Conservation (phyloP, 495 filamentous ascomycete species). For the Tuber microsphaerosporum region DNA sequence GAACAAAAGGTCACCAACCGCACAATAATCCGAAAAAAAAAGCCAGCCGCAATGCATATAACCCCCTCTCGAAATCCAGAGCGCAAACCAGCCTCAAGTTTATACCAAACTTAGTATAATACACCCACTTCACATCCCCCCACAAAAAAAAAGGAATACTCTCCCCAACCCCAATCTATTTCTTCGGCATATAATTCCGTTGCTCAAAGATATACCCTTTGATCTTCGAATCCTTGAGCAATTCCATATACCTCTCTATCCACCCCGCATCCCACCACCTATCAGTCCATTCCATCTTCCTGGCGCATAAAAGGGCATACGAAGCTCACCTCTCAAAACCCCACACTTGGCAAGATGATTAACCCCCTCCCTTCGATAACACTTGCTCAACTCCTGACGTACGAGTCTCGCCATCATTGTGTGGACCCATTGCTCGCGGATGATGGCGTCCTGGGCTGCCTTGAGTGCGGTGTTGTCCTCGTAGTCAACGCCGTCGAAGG, state of each 20-base stretch:
- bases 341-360: conserved; percentile 98
- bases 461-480: conserved; percentile 83
- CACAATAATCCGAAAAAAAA: not conserved
- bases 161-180: conserved; percentile 14
- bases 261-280: not conserved
- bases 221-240: conserved; percentile 75
- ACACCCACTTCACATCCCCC: not conserved
- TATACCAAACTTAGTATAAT: conserved; percentile 1
- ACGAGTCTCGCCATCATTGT: conserved; percentile 95
- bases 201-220: conserved; percentile 86
- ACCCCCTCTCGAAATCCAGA: not conserved
- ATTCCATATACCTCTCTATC: conserved; percentile 84
- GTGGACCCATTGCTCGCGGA: conserved; percentile 94
- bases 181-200: conserved; percentile 59
- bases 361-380: conserved; percentile 86
- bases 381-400: conserved; percentile 89
- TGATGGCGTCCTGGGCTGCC: conserved; percentile 85
- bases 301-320: not conserved
- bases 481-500: conserved; percentile 96
- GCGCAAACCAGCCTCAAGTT: not conserved
- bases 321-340: conserved; percentile 69
- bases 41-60: not conserved
- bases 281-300: not conserved
- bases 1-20: not conserved
- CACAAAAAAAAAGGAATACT: not conserved